Conservation (phyloP, 2,329 filamentous ascomycete genomes). For the Endothia cerciana region DNA sequence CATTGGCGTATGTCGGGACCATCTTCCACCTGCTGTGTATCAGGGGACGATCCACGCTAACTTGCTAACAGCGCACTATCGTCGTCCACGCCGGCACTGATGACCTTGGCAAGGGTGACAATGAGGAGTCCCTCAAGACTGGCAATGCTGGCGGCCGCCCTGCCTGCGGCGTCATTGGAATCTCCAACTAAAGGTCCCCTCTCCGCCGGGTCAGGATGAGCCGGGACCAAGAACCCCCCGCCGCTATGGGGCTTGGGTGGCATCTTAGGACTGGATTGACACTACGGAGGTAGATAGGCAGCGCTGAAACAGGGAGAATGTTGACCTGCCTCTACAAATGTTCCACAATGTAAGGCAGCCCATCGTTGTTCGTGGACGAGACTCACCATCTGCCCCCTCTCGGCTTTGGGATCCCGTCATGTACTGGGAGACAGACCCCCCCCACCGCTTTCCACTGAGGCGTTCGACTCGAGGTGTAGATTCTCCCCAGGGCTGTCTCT, state of each 20-base stretch:
- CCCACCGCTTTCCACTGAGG: not conserved
- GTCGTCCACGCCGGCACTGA: slow-evolving; percentile 95
- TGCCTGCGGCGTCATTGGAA: slow-evolving; percentile 95
- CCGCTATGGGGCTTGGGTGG: not conserved
- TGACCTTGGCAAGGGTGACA: slow-evolving; percentile 89
- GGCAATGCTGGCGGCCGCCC: slow-evolving; percentile 93
- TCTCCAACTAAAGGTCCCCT: slow-evolving; percentile 64
- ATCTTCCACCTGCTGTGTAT: not conserved
- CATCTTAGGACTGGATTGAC: not conserved
- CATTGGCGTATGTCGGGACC: slow-evolving; percentile 70
- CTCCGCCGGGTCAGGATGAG: not conserved
- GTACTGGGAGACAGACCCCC: no score
- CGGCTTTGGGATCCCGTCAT: not conserved
- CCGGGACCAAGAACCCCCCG: not conserved
- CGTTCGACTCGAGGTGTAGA: not conserved
- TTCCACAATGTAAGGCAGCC: not conserved
- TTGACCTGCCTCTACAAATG: not conserved
- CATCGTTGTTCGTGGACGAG: not conserved
- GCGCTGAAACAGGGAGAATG: not conserved
- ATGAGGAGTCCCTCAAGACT: slow-evolving; percentile 97
- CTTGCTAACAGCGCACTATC: slow-evolving; percentile 73
- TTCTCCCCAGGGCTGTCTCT: not conserved
- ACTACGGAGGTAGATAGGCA: not conserved
- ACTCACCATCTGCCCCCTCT: not conserved
- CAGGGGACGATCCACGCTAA: slow-evolving; percentile 5